Base-by-base conservation (phyloP, 495 filamentous ascomycete species). In the Penicillium cosmopolitanum region DNA sequence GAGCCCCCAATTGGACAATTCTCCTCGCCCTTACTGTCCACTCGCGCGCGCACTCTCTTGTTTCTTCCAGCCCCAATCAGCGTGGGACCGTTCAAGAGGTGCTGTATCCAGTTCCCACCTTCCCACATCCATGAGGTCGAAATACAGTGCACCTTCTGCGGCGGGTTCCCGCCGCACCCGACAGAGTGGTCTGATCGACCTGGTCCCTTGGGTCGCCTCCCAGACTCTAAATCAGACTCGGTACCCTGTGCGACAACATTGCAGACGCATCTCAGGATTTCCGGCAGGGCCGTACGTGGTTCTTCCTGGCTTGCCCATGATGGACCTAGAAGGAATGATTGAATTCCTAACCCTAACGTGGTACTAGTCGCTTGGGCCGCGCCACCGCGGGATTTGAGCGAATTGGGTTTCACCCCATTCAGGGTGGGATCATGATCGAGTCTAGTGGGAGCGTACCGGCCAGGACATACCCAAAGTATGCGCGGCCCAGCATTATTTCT, bases 371-470 rank as follows among this genome's bases (percentile, higher is more conserved):
- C 35, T 44, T 42, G 12, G n/a, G 35, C 31, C 12, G 15, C 38
- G 18, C 51, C 50, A n/a, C 38, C 33, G 28, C 53, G 47, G 40
- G 40, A 28, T 46, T 40, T n/a, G 38, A n/a, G 40, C 36, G 25
- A 34, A 33, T 31, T 43, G 19, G 25, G 16, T 12, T n/a, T 46
- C 53, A 19, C 50, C 18, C 46, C n/a, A 54, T 47, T 16, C 65
- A 58, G 60, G 58, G 58, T 50, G 50, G 63, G 21, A 58, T 62
- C 46, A 57, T 64, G 58, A 71, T 76, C 66, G 66, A 65, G 63
- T 60, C 73, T 76, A 76, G 68, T 75, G 70, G 73, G 73, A 76
- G 73, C 64, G 69, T 57, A 72, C 50, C 59, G 21, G 54, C 53
- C 47, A 44, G 23, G 5, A 43, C n/a, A 15, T 43, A 44, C 42